Base-by-base conservation (phyloP, 768 basidiomycete species). In the Tephrocybe sp. region DNA sequence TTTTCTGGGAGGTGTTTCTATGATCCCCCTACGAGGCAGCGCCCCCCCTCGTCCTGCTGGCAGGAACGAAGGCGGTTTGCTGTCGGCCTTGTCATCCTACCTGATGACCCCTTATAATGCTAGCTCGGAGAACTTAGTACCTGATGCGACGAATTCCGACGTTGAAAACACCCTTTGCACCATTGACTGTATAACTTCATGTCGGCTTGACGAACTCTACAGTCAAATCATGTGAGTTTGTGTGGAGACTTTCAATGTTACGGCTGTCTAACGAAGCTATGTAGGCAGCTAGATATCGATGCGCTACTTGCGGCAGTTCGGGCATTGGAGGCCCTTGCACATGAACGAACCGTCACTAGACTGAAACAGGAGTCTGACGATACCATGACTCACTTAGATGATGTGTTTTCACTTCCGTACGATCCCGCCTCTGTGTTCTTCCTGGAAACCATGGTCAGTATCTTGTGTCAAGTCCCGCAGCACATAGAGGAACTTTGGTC, bases 391-490 rank as follows among this genome's bases (percentile, higher is more conserved):
- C 64, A 75, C 1, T 60, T 69, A 2, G 61, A 73, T 16, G 69
- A 70, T 61, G 78, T 69, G 2, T 78, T 74, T 45, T 78, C 86
- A 43, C 69, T 96, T 8, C 84, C 95, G 9, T 99, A 98, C 59
- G 97, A 99, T 64, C 93, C 97, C 9, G 91, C 93, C 3, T 91
- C 94, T 7, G 86, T 97, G 1, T 96, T 98, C 70, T 82, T 98
- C 30, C 69, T 98, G 53, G 97, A 99, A 67, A 90, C 84, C 42
- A 96, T 98, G 87, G 84, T 92, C 56, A 96, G 92, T 66, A 83
- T 98, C 32, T 79, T 88, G 1, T 84, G 80, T 54, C 84, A 91
- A 51, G 81, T 87, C 1, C 79, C 86, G 7, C 79, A 85, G 52
- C 79, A 86, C 57, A 86, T 98, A 22, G 87, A 87, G 48, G 94